Evolutionary conservation across 495 filamentous ascomycete species (phyloP).

Genomic region (Aspergillus incahuasiensis): DNA sequence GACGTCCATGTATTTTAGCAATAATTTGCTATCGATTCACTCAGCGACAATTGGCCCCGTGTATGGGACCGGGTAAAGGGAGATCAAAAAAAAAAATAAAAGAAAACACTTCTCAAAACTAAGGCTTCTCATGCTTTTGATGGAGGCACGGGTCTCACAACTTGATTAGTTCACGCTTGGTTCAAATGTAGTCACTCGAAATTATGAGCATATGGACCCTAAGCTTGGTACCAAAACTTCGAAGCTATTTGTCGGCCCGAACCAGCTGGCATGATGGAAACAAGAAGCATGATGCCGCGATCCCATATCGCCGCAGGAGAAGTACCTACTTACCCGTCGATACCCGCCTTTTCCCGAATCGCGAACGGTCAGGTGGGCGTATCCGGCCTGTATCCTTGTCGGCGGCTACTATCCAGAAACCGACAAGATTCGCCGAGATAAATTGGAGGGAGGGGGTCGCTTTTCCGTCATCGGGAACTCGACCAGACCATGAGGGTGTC

Average conservation of each 20-base stretch:
- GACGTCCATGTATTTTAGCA: constrained; percentile 36
- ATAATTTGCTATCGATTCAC: constrained; percentile 14
- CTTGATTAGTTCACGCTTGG: too few species aligned
- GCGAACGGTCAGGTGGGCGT: constrained; percentile 8
- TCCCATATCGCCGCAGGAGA: constrained; percentile 12
- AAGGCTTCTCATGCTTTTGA: not conserved
- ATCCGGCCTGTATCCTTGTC: constrained; percentile 14
- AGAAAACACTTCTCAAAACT: constrained; percentile 8
- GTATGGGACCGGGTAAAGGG: constrained; percentile 12
- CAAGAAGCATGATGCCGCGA: constrained; percentile 6
- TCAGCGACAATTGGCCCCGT: constrained; percentile 13
- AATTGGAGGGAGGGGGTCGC: too few species aligned
- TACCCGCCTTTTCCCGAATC: constrained; percentile 27
- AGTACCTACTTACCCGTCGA: too few species aligned
- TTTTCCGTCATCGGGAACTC: not conserved
- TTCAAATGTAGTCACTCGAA: not conserved
- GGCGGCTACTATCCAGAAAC: constrained; percentile 1
- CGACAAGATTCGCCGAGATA: constrained; percentile 13
- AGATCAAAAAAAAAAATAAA: constrained; percentile 18
- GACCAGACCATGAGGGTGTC: not conserved
- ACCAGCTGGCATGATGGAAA: constrained; percentile 2
- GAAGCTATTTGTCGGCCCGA: constrained; percentile 23
- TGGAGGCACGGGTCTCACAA: too few species aligned
- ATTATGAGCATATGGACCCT: not conserved
- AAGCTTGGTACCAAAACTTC: constrained; percentile 3